These are phyloP conservation scores for Giardia muris DNA, from an alignment of 208 protist genomes.

Conservation along the genomic window DNA sequence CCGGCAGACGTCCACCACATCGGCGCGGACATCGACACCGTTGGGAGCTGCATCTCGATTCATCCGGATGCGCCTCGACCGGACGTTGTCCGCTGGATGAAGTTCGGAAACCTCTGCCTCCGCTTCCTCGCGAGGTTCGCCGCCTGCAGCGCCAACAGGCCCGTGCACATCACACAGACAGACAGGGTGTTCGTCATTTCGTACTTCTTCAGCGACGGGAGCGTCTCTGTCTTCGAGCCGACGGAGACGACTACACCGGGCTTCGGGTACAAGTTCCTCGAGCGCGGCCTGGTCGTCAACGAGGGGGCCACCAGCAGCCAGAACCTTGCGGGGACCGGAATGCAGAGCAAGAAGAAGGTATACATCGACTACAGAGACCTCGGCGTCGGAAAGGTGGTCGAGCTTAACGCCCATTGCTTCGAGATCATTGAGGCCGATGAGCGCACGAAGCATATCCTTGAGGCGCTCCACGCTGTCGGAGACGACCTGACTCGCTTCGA, in stretches of 20 bases:
- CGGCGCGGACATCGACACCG: constrained; percentile 61
- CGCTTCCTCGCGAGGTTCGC: constrained; percentile 56
- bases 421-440: constrained; percentile 26
- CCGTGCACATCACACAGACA: constrained; percentile 16
- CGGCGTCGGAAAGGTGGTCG: background rate
- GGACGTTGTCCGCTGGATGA: constrained; percentile 18
- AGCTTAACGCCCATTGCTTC: background rate
- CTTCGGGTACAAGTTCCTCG: constrained; percentile 11
- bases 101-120: constrained; percentile 57
- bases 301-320: background rate
- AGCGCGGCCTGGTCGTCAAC: background rate
- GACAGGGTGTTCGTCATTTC: constrained; percentile 41
- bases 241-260: background rate
- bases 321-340: background rate
- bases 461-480: background rate
- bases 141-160: background rate
- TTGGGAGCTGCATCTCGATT: constrained; percentile 45
- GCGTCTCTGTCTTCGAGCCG: background rate
- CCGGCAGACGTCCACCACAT: constrained; percentile 48
- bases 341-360: constrained; percentile 5
- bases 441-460: background rate
- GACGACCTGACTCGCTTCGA: constrained; percentile 14
- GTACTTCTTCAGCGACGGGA: constrained; percentile 53
- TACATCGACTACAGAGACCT: constrained; percentile 21
- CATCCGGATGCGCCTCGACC: constrained; percentile 43